Percentiles rank a stretch among this genome's conserved stretches.
These are phyloP conservation scores for Cylindrotheca closterium DNA, from an alignment of 108 stramenopile species.

Conservation along the genomic window DNA sequence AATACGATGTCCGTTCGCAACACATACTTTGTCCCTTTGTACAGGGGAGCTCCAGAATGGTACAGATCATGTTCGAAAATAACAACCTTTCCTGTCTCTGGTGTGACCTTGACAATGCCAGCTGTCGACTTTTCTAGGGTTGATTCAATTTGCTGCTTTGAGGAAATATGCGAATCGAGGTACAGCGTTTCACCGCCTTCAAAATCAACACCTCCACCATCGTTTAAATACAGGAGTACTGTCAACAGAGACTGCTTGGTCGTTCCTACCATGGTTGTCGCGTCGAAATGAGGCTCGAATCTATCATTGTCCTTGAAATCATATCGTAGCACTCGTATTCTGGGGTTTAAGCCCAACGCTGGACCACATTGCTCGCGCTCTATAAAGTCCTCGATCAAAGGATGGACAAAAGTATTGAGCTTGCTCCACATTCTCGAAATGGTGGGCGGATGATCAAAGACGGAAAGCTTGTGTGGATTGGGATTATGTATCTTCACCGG, in stretches of 20 bases:
- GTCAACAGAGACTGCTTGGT: slow-evolving; percentile 46
- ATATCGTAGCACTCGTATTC: slow-evolving; percentile 67
- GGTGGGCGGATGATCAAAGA: slow-evolving; percentile 42
- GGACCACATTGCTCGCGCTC: slow-evolving; percentile 30
- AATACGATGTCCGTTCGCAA: slow-evolving; percentile 78
- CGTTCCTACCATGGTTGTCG: slow-evolving; percentile 46
- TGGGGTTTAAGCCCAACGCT: slow-evolving; percentile 64
- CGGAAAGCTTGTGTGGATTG: slow-evolving; percentile 72
- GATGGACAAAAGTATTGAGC: slow-evolving; percentile 12
- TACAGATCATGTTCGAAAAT: slow-evolving; percentile 80
- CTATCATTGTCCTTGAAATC: slow-evolving; percentile 66
- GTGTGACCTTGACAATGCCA: slow-evolving; percentile 32
- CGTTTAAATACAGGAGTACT: slow-evolving; percentile 71
- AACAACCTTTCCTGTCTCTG: slow-evolving; percentile 49
- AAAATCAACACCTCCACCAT: slow-evolving; percentile 61
- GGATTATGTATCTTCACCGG: slow-evolving; percentile 51
- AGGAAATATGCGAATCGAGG: slow-evolving; percentile 28
- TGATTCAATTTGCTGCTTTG: not conserved
- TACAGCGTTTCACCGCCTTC: slow-evolving; percentile 68
- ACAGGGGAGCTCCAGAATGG: slow-evolving; percentile 61
- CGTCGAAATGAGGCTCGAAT: slow-evolving; percentile 77
- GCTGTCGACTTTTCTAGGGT: not conserved
- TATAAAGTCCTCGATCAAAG: slow-evolving; percentile 22
- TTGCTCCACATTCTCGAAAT: slow-evolving; percentile 25
- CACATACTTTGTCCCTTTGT: slow-evolving; percentile 73